Evolutionary conservation across 2,329 filamentous ascomycete genomes (phyloP).

Genomic region (Achaetomium macrosporum): DNA sequence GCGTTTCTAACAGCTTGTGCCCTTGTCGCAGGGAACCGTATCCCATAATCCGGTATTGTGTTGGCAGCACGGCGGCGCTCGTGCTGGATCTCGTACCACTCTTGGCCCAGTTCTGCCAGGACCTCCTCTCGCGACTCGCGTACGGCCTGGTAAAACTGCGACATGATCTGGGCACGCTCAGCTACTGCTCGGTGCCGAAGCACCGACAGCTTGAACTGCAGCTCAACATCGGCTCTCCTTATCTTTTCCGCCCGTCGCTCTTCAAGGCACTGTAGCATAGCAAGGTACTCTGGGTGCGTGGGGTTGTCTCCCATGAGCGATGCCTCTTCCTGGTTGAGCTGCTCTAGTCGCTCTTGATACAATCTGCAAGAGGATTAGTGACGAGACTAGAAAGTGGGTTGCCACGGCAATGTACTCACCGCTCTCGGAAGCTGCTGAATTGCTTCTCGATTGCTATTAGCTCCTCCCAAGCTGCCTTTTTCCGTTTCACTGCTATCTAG

Average conservation of each 20-base stretch:
- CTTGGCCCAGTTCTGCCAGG: conserved; percentile 74
- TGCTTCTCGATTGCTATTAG: conserved; percentile 78
- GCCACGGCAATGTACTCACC: conserved; percentile 41
- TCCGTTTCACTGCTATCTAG: conserved; percentile 59
- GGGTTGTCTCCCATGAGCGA: conserved; percentile 54
- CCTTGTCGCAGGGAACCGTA: conserved; percentile 71
- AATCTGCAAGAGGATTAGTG: conserved; percentile 49
- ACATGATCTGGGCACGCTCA: conserved; percentile 77
- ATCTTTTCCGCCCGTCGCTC: conserved; percentile 76
- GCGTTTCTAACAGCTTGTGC: conserved; percentile 78
- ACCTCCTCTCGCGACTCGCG: conserved; percentile 76
- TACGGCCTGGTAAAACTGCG: conserved; percentile 82
- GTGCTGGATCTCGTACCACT: conserved; percentile 89
- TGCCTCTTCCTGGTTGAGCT: conserved; percentile 65
- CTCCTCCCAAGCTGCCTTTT: conserved; percentile 73
- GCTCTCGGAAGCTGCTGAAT: conserved; percentile 79
- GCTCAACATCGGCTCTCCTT: conserved; percentile 65
- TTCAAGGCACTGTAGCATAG: conserved; percentile 83
- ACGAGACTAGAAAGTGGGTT: background rate
- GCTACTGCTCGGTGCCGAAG: conserved; percentile 71
- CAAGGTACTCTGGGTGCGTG: conserved; percentile 87
- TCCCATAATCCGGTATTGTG: conserved; percentile 72
- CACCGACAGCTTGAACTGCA: conserved; percentile 66
- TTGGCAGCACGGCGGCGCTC: conserved; percentile 66
- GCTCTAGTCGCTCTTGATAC: conserved; percentile 80